Evolutionary conservation across 2,329 filamentous ascomycete genomes (phyloP).

Genomic region (Diplocarpon rosae): DNA sequence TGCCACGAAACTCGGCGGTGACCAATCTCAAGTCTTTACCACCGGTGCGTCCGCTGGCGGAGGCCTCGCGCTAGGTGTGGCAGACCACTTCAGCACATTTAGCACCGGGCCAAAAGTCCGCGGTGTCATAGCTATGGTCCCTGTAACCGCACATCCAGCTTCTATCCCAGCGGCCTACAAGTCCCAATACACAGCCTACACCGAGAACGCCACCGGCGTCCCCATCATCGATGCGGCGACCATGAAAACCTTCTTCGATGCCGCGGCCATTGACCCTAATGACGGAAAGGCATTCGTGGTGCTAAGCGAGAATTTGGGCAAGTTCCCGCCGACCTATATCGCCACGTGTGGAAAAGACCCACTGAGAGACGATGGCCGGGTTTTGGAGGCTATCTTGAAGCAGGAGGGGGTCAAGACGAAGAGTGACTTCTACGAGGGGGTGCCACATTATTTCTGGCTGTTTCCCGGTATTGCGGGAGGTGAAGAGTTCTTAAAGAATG

Average conservation of each 20-base stretch:
- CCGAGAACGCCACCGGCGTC: constrained; percentile 12
- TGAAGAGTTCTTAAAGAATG: constrained; percentile 15
- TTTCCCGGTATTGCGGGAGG: constrained; percentile 14
- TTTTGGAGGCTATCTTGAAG: constrained; percentile 23
- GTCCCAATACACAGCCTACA: constrained; percentile 14
- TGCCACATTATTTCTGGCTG: constrained; percentile 28
- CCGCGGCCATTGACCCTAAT: constrained; percentile 5
- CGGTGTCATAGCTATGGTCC: constrained; percentile 20
- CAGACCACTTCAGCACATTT: constrained; percentile 15
- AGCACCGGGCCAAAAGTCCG: constrained; percentile 7
- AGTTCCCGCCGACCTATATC: constrained; percentile 19
- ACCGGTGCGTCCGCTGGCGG: constrained; percentile 21
- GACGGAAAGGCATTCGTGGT: constrained; percentile 14
- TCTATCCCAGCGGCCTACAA: constrained; percentile 14
- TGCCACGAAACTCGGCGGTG: constrained; percentile 7
- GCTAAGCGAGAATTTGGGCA: constrained; percentile 8
- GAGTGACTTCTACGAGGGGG: constrained; percentile 22
- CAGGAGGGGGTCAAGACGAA: constrained; percentile 21
- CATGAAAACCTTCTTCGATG: constrained; percentile 18
- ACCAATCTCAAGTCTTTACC: constrained; percentile 12
- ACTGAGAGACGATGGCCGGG: constrained; percentile 24
- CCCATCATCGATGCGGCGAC: constrained; percentile 14
- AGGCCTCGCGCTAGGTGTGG: constrained; percentile 15
- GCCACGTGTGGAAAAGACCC: constrained; percentile 22
- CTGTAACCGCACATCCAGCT: constrained; percentile 16